Percentiles rank a stretch among this genome's conserved stretches.
Conservation (phyloP, 768 basidiomycete species). For the Calvatia gigantea region DNA sequence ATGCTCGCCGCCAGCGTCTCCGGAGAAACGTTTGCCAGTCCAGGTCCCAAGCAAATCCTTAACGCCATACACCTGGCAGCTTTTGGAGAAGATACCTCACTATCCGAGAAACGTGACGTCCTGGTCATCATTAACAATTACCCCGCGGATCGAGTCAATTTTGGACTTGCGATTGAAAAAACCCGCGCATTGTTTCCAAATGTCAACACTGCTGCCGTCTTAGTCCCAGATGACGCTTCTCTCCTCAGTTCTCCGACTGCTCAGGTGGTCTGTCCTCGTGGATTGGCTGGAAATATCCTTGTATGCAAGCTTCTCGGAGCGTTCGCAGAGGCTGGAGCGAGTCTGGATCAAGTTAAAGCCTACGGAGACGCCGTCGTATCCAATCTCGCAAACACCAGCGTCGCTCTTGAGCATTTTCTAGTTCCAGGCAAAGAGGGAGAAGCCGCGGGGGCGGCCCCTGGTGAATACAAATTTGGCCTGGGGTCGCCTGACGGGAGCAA, state of each 20-base stretch:
- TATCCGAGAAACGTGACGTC: slow-evolving; percentile 24
- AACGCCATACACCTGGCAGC: slow-evolving; percentile 45
- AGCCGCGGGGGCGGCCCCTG: slow-evolving; percentile 15
- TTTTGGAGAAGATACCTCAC: slow-evolving; percentile 17
- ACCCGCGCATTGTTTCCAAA: slow-evolving; percentile 31
- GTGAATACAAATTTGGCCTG: slow-evolving; percentile 45
- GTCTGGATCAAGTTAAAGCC: slow-evolving; percentile 28
- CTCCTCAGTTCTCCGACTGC: slow-evolving; percentile 24
- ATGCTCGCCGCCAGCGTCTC: slow-evolving; percentile 53
- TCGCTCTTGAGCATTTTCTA: slow-evolving; percentile 53
- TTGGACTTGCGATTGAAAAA: slow-evolving; percentile 54
- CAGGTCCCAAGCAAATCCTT: slow-evolving; percentile 56
- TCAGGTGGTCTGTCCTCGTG: slow-evolving; percentile 44
- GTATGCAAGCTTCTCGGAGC: slow-evolving; percentile 61
- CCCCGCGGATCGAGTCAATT: slow-evolving; percentile 55
- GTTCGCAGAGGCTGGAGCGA: slow-evolving; percentile 35
- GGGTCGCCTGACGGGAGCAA: slow-evolving; percentile 57
- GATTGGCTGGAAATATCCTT: slow-evolving; percentile 42
- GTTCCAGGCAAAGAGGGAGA: slow-evolving; percentile 42
- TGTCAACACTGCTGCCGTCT: slow-evolving; percentile 40
- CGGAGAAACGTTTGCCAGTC: slow-evolving; percentile 61
- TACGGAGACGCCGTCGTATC: slow-evolving; percentile 33
- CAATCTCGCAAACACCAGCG: slow-evolving; percentile 31
- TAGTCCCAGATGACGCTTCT: slow-evolving; percentile 56
- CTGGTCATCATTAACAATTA: slow-evolving; percentile 44